These are phyloP conservation scores for Albugo laibachii DNA, from an alignment of 352 stramenopile species.

Conservation along the genomic window DNA sequence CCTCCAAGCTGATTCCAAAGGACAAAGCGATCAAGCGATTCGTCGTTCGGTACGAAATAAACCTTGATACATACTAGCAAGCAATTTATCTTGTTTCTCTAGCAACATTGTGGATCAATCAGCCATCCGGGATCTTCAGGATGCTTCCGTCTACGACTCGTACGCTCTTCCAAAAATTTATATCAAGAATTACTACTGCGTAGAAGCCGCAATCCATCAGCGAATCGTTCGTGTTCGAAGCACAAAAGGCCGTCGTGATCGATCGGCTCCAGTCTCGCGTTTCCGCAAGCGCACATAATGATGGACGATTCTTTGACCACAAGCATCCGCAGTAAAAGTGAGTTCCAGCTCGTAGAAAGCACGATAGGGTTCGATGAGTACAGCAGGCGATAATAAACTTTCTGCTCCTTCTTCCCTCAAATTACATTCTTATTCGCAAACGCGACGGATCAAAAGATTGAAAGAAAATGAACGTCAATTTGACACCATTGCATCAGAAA, in stretches of 20 bases:
- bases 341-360: too few species aligned
- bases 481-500: constrained; percentile 24
- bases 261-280: constrained; percentile 80
- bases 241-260: constrained; percentile 81
- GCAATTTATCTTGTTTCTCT: constrained; percentile 1
- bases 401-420: too few species aligned
- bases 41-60: constrained; percentile 47
- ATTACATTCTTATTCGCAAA: too few species aligned
- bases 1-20: constrained; percentile 97
- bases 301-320: not conserved
- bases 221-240: constrained; percentile 97
- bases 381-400: too few species aligned
- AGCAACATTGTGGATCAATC: constrained; percentile 98
- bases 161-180: constrained; percentile 99
- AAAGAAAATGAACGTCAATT: not conserved
- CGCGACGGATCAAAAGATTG: too few species aligned
- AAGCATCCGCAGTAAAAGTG: too few species aligned
- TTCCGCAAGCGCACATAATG: constrained; percentile 60
- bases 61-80: too few species aligned
- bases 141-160: constrained; percentile 96
- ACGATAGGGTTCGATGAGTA: too few species aligned
- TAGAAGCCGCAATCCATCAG: constrained; percentile 97
- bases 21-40: constrained; percentile 89
- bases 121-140: constrained; percentile 96
- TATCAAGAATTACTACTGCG: constrained; percentile 99